Percentiles rank a stretch among this genome's conserved stretches.
Conservation (phyloP, 2,329 filamentous ascomycete genomes). For the Cordyceps fumosorosea region DNA sequence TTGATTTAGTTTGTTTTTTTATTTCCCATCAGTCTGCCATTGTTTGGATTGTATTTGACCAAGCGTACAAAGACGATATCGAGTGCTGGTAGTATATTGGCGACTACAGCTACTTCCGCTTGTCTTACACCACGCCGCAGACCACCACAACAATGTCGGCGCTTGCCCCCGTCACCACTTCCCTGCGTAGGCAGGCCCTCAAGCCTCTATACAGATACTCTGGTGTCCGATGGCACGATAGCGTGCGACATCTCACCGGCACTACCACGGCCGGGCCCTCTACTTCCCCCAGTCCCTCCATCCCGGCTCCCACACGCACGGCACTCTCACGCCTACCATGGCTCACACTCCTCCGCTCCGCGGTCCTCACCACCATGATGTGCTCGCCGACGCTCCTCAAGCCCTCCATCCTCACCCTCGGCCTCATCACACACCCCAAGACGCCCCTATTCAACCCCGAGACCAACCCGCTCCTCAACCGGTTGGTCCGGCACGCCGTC, state of each 20-base stretch:
- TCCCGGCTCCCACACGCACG: slow-evolving; percentile 8
- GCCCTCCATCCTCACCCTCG: slow-evolving; percentile 21
- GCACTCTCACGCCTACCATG: slow-evolving; percentile 18
- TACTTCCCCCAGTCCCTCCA: not conserved
- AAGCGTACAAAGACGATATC: not conserved
- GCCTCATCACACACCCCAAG: slow-evolving; percentile 23
- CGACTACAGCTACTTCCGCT: not conserved
- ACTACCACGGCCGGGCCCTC: slow-evolving; percentile 7
- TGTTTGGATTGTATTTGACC: not conserved
- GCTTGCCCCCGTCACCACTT: slow-evolving; percentile 2
- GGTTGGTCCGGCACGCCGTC: slow-evolving; percentile 37
- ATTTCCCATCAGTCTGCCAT: not conserved
- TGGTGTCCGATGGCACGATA: slow-evolving; percentile 6
- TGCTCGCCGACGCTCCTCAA: slow-evolving; percentile 19
- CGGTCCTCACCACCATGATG: slow-evolving; percentile 23
- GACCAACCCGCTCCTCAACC: slow-evolving; percentile 30
- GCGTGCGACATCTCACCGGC: slow-evolving; percentile 10
- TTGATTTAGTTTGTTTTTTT: not conserved
- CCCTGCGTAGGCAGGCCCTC: slow-evolving; percentile 1
- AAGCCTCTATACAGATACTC: slow-evolving; percentile 12
- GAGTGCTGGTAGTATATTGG: not conserved
- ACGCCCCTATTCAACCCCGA: slow-evolving; percentile 39
- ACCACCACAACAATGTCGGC: slow-evolving; percentile 10
- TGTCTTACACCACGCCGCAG: not conserved
- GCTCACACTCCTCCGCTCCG: slow-evolving; percentile 20